Conservation (phyloP, 2,329 filamentous ascomycete species). For the Amauroascus verrucosus region DNA sequence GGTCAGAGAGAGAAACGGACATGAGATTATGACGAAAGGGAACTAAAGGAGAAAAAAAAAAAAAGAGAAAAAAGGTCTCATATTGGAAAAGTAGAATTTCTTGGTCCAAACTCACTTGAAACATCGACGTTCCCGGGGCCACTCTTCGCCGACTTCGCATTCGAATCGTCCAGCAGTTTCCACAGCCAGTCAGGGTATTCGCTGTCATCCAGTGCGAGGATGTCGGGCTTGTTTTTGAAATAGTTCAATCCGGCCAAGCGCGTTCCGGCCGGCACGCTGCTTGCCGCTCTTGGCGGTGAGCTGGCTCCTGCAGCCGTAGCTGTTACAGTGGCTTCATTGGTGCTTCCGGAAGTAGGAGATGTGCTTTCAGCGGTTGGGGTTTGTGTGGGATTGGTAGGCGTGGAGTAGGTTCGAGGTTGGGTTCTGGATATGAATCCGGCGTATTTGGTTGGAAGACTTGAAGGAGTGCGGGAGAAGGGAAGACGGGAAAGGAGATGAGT, state of each 20-base stretch:
- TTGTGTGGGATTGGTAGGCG: conserved; percentile 21
- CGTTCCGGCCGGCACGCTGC: conserved; percentile 33
- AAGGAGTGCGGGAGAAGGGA: conserved; percentile 23
- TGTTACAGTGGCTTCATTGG: conserved; percentile 8
- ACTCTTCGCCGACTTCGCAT: conserved; percentile 23
- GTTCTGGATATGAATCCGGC: conserved; percentile 17
- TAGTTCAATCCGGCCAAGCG: conserved; percentile 37
- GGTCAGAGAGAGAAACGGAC: neutral
- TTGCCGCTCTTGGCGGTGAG: conserved; percentile 24
- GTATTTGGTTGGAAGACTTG: conserved; percentile 24
- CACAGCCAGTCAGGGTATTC: conserved; percentile 43
- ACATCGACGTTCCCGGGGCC: conserved; percentile 32
- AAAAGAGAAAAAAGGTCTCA: neutral
- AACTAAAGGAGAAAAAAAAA: neutral
- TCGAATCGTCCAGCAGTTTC: conserved; percentile 33
- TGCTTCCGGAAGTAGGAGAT: conserved; percentile 13
- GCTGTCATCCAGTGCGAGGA: conserved; percentile 37
- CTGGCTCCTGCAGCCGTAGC: neutral
- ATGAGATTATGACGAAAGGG: too few relatives aligned
- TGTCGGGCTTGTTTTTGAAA: conserved; percentile 38
- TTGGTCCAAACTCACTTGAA: conserved; percentile 9
- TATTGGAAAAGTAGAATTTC: neutral
- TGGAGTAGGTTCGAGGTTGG: conserved; percentile 22
- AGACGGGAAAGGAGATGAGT: conserved; percentile 32
- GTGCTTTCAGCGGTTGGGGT: conserved; percentile 6